Evolutionary conservation across 495 filamentous ascomycete species (phyloP).

Genomic region (Hyaloscypha variabilis): DNA sequence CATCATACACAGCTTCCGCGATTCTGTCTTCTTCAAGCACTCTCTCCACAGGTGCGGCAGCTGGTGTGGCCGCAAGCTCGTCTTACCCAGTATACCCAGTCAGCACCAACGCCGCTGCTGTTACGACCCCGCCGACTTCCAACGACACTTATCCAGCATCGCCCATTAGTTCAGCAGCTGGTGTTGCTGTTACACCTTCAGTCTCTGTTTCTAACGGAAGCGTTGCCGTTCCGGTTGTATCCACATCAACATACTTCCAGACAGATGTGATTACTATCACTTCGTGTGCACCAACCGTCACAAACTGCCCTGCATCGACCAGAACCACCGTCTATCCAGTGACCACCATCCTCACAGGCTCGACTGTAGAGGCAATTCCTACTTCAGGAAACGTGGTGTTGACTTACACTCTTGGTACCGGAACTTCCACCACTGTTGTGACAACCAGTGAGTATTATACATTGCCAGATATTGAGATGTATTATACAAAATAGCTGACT

Average conservation of each 20-base stretch:
- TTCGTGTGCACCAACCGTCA: neutral
- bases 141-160: neutral
- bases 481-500: neutral
- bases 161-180: neutral
- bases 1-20: constrained; percentile 17
- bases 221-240: neutral
- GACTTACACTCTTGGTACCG: constrained; percentile 46
- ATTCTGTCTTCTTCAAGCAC: constrained; percentile 4
- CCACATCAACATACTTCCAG: constrained; percentile 1
- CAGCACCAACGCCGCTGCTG: too few species aligned
- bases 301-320: constrained; percentile 9
- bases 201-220: constrained; percentile 2
- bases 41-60: neutral
- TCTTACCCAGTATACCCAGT: too few species aligned
- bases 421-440: constrained; percentile 54
- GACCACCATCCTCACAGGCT: neutral
- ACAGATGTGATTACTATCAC: constrained; percentile 20
- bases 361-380: neutral
- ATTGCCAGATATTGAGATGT: neutral
- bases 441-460: constrained; percentile 44
- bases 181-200: constrained; percentile 6
- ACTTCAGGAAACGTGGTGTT: constrained; percentile 18
- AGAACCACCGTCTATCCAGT: constrained; percentile 15
- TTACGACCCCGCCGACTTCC: neutral
- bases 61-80: neutral